Percentiles rank a stretch among this genome's conserved stretches.
Conservation (phyloP, 176 grass and related monocot genomes). For the Zizania latifolia region DNA sequence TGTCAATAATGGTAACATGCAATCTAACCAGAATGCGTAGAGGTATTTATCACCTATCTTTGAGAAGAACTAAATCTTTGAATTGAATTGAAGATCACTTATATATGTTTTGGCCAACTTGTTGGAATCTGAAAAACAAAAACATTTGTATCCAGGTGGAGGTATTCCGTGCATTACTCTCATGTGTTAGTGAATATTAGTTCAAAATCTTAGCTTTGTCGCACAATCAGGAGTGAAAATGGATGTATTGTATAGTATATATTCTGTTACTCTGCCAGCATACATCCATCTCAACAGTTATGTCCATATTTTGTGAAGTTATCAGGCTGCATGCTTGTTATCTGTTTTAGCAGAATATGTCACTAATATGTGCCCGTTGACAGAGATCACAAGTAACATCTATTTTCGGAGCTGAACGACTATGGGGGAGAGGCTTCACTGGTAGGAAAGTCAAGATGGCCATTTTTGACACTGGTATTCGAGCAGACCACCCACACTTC, state of each 20-base stretch:
- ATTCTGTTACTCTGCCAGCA: neutral
- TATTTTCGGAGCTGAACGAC: constrained; percentile 79
- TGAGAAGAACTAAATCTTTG: neutral
- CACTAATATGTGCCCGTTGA: constrained; percentile 19
- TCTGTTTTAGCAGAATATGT: constrained; percentile 7
- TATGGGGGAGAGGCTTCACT: constrained; percentile 83
- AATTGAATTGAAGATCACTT: neutral
- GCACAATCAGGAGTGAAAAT: neutral
- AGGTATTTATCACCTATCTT: neutral
- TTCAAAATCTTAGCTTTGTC: neutral
- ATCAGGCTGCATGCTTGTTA: neutral
- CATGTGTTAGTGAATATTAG: neutral
- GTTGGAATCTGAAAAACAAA: neutral
- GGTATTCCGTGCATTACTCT: neutral
- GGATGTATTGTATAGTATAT: neutral
- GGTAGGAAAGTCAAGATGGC: constrained; percentile 95
- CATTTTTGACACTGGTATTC: constrained; percentile 98
- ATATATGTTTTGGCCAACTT: neutral
- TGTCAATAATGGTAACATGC: neutral
- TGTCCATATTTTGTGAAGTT: constrained; percentile 12
- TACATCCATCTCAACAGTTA: neutral
- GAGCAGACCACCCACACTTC: constrained; percentile 88
- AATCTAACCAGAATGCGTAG: neutral
- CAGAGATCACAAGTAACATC: constrained; percentile 95
- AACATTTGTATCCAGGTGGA: neutral